Evolutionary conservation across 805 yeast species (phyloP).

Genomic region (Metschnikowia dekortorum): DNA sequence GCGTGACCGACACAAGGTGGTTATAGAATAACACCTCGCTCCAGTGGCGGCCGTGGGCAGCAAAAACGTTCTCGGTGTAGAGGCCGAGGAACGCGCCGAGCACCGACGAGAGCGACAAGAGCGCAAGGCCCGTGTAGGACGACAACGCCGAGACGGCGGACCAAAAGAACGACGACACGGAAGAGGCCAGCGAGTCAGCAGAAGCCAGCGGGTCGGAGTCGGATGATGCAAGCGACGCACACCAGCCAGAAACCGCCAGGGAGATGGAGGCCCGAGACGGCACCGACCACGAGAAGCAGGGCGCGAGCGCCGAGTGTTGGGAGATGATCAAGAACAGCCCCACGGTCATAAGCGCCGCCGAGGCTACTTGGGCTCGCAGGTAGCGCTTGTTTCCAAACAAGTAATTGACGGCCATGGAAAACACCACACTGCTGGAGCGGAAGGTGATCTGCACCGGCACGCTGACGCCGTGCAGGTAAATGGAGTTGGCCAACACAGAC

Average conservation of each 20-base stretch:
- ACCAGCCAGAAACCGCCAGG: too few species aligned
- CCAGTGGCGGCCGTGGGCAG: slow-evolving; percentile 57
- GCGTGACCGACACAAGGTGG: slow-evolving; percentile 52
- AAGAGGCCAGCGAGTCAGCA: too few species aligned
- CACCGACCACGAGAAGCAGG: too few species aligned
- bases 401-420: slow-evolving; percentile 56
- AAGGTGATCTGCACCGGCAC: slow-evolving; percentile 66
- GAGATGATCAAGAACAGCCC: slow-evolving; percentile 49
- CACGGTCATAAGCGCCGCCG: slow-evolving; percentile 48
- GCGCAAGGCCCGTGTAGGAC: slow-evolving; percentile 1
- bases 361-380: slow-evolving; percentile 39
- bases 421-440: slow-evolving; percentile 59
- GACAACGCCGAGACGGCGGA: too few species aligned
- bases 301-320: not conserved
- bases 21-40: slow-evolving; percentile 59
- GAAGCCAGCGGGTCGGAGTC: too few species aligned
- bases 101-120: slow-evolving; percentile 46
- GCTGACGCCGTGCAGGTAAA: slow-evolving; percentile 52
- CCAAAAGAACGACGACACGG: too few species aligned
- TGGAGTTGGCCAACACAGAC: slow-evolving; percentile 54
- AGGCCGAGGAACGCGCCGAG: slow-evolving; percentile 56
- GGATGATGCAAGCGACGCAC: too few species aligned
- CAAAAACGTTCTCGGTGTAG: slow-evolving; percentile 48
- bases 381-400: slow-evolving; percentile 44
- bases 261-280: too few species aligned